Base-by-base conservation (phyloP, 192 early-diverging fungal species). In the Coemansia sp. region DNA sequence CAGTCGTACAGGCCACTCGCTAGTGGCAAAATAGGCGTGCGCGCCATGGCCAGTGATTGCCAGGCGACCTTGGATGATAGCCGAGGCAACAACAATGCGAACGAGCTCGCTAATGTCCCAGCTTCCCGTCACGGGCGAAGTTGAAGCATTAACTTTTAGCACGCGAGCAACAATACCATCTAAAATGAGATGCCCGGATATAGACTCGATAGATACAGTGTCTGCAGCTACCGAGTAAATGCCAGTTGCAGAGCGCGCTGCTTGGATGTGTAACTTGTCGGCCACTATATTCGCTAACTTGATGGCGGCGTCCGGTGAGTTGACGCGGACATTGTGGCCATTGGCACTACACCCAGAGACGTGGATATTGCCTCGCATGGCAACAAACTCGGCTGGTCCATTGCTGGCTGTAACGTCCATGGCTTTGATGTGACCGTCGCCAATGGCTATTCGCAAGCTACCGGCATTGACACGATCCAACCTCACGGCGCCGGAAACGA, bases 361-460 rank as follows among this genome's bases (percentile, higher is more conserved):
- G 3, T 42, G 45, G 24, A 75, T 33, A 16, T 39, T 24, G 19
- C 73, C 78, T 14, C 29, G 2, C 21, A 66, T 64, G 27, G 66
- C 73, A 1, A 75, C 34, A 63, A 81, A 73, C 40, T 75, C 70
- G 0, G 70, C 64, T 19, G 56, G n/a, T 4, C 19, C 24, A 7
- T 62, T 34, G 10, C 7, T 29, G 11, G 37, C 70, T 11, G 14
- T 11, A 5, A 75, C 29, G 8, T 48, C 24, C 5, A 14, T 13
- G 8, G 66, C 65, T 24, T 60, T 33, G 14, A 81, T 67, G 1
- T 59, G n/a, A 14, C 78, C 78, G 31, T 69, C 45, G 21, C 50
- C 69, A 17, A 75, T 50, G 4, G 72, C 73, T 7, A 81, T 44
- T 3, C 78, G 73, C 33, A 81, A 11, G 10, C 42, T 63, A 14